A percentile compares a stretch with the other conserved stretches of the same genome.
These are phyloP conservation scores for Camellia granthamiana DNA, from an alignment of 148 eudicot genomes.

Conservation along the genomic window DNA sequence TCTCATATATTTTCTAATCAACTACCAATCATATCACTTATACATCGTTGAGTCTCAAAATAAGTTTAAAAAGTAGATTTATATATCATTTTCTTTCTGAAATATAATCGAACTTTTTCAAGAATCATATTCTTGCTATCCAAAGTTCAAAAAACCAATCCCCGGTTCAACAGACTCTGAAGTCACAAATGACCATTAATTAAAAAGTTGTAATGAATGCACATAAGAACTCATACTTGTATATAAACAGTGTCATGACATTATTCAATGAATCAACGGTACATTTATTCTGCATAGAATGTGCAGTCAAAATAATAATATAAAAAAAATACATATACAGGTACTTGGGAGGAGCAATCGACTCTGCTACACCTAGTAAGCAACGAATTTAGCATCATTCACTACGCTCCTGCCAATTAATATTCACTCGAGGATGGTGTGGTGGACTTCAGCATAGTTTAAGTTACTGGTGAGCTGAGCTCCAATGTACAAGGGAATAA, in stretches of 20 bases:
- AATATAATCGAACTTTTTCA: too few species aligned
- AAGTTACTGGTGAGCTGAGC: slow-evolving; percentile 27
- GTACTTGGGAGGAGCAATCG: background rate
- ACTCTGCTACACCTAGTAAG: background rate
- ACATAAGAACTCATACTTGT: background rate
- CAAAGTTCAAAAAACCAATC: too few species aligned
- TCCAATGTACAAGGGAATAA: slow-evolving; percentile 15
- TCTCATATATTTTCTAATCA: too few species aligned
- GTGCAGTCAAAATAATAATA: background rate
- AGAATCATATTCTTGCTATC: too few species aligned
- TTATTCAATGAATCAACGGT: background rate
- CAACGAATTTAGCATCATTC: background rate
- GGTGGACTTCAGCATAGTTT: background rate
- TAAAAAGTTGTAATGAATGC: too few species aligned
- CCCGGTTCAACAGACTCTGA: too few species aligned
- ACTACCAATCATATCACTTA: too few species aligned
- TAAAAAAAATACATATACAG: background rate
- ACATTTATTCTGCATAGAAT: background rate
- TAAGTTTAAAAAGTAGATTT: too few species aligned
- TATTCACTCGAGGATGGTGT: background rate
- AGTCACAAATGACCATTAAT: too few species aligned
- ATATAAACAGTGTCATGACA: background rate
- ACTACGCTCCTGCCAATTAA: background rate
- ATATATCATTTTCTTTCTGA: too few species aligned
- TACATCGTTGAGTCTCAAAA: too few species aligned